Evolutionary conservation across 805 yeast genomes (phyloP).

Genomic region (Starmerella lactis-condensi): DNA sequence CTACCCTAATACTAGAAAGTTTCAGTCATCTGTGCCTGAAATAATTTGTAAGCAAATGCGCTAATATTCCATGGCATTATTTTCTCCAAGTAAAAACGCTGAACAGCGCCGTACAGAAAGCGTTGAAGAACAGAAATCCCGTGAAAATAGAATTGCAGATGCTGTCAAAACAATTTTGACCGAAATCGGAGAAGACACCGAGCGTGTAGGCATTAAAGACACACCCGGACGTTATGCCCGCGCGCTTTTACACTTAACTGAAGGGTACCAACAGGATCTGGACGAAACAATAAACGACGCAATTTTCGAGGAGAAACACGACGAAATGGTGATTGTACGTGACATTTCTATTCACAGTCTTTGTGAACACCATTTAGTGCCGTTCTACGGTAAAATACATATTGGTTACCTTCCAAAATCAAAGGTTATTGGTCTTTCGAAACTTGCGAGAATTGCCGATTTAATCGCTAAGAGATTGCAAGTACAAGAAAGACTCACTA

Average conservation of each 20-base stretch:
- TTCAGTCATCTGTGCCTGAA: too few relatives aligned
- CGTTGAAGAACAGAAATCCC: conserved; percentile 40
- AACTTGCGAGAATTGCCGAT: conserved; percentile 87
- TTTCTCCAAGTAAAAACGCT: conserved; percentile 82
- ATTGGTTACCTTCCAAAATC: conserved; percentile 96
- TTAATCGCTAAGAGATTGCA: conserved; percentile 91
- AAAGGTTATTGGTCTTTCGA: conserved; percentile 77
- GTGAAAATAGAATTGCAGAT: conserved; percentile 60
- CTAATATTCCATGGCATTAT: too few relatives aligned
- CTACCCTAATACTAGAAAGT: too few relatives aligned
- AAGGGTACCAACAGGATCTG: conserved; percentile 89
- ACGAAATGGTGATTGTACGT: conserved; percentile 94
- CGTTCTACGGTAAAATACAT: conserved; percentile 91
- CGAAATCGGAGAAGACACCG: conserved; percentile 82
- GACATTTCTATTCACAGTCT: conserved; percentile 83
- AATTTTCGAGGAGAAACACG: conserved; percentile 94
- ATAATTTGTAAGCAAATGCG: too few relatives aligned
- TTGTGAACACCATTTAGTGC: conserved; percentile 96
- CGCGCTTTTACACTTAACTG: conserved; percentile 88
- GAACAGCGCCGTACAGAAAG: conserved; percentile 53
- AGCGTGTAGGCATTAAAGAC: conserved; percentile 73
- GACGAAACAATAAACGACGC: conserved; percentile 85
- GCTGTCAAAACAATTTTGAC: conserved; percentile 57
- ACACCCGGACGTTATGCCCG: conserved; percentile 94
- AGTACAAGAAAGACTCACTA: conserved; percentile 94